Evolutionary conservation across 2,329 filamentous ascomycete species (phyloP), one percentile per base, ranked within the genome.

Genomic region (Dothidotthia symphoricarpi): DNA sequence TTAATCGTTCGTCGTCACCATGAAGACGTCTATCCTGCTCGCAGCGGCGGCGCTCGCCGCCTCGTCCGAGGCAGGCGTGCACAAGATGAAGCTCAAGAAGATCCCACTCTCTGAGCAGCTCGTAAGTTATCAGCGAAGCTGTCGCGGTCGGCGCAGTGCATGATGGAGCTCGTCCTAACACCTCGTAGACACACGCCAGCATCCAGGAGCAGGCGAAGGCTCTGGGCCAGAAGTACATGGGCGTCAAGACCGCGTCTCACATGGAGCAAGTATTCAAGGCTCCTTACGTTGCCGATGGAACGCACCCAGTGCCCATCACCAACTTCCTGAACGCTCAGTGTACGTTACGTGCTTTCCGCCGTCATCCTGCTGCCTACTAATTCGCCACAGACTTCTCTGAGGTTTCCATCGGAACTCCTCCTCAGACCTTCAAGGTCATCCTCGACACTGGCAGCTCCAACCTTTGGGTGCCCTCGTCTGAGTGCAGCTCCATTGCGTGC

Each of bases 311-410:
- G 28, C 87, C 91, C 41, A 83, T 98, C 59, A 87, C 82, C 73
- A 98, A 98, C 82, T 98, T 96, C 75, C 75, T 97, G 76, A 98
- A 98, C 66, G 93, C 93, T 43, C 93, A 98, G 74, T 98, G 90
- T 95, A 84, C 64, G 86, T 74, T 25, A 19, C 34, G n/a, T 24
- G 37, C 19, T 12, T 30, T 24, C 17, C 17, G 12, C 28, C 14
- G 16, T 14, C 15, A 12, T 19, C 16, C 36, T 24, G 8, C 19
- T 13, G 16, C 15, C 11, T 5, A 39, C 53, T 66, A 34, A 65
- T 43, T 22, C 7, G 17, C 7, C 14, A n/a, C 35, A 66, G 90
- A 98, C 78, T 98, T 95, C 81, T 94, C 91, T 55, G 89, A 96
- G 71, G 96, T 98, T 69, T 80, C 82, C 57, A 81, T 98, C 68